Evolutionary conservation across 805 yeast genomes (phyloP).

Genomic region (Blastobotrys parvus): DNA sequence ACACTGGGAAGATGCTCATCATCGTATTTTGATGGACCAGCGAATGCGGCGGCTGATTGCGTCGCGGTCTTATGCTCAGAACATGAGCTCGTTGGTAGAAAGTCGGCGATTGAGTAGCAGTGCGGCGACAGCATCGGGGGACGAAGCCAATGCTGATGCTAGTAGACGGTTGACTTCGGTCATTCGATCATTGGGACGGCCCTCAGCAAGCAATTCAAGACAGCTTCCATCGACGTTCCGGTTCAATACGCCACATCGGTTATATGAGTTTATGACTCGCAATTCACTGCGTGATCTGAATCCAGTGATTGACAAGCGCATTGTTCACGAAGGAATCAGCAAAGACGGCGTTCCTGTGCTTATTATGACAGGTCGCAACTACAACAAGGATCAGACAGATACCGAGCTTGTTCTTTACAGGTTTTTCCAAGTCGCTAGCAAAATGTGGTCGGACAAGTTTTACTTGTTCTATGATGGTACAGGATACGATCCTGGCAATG

Average conservation of each 20-base stretch:
- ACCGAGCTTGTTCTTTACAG: constrained; percentile 50
- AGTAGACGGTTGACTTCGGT: constrained; percentile 10
- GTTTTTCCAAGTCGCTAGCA: constrained; percentile 54
- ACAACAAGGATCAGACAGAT: constrained; percentile 29
- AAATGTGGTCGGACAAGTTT: constrained; percentile 63
- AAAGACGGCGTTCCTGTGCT: constrained; percentile 67
- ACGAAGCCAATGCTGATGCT: background rate
- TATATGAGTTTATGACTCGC: constrained; percentile 68
- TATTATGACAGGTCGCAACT: constrained; percentile 39
- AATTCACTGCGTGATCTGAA: constrained; percentile 49
- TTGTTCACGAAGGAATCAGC: constrained; percentile 57
- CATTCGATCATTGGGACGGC: constrained; percentile 14
- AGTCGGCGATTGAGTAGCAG: constrained; percentile 2
- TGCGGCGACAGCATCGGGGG: background rate
- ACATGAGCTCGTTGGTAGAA: background rate
- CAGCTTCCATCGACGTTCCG: constrained; percentile 3
- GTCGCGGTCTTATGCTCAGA: background rate
- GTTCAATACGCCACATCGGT: constrained; percentile 24
- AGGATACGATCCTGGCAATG: constrained; percentile 34
- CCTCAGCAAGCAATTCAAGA: constrained; percentile 6
- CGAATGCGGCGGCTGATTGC: constrained; percentile 12
- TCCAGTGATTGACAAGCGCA: constrained; percentile 33
- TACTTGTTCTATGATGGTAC: constrained; percentile 64
- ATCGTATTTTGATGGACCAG: constrained; percentile 15
- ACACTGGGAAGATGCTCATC: constrained; percentile 35